phyloP scores from a whole-genome alignment of 2,329 filamentous ascomycete species.

The Fusarium foetens region DNA sequence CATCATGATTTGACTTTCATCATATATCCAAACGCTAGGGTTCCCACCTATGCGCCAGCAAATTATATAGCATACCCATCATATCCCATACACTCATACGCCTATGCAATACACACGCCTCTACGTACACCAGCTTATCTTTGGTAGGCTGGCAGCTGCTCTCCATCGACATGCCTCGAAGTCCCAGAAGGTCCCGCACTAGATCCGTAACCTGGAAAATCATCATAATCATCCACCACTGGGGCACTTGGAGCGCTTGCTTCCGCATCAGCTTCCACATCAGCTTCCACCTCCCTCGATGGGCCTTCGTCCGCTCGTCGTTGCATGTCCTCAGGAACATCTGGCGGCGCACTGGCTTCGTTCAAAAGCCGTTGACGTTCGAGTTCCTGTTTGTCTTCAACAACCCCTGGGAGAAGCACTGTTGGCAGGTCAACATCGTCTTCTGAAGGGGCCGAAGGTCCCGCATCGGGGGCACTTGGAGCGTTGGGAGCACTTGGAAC shows the following conservation, averaged over 20 bases:
- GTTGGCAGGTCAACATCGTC: constrained; percentile 52
- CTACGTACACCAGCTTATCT: constrained; percentile 43
- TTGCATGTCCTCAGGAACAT: constrained; percentile 65
- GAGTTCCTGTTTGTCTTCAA: constrained; percentile 83
- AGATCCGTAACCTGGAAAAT: constrained; percentile 52
- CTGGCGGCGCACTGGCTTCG: constrained; percentile 71
- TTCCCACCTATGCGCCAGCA: constrained; percentile 8
- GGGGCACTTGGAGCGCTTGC: constrained; percentile 72
- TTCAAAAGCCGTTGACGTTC: constrained; percentile 72
- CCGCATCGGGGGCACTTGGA: constrained; percentile 27
- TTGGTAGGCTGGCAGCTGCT: constrained; percentile 55
- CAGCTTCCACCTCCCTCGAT: constrained; percentile 39
- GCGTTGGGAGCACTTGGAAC: constrained; percentile 15
- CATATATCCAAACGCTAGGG: constrained; percentile 32
- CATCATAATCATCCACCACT: constrained; percentile 64
- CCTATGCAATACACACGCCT: constrained; percentile 20
- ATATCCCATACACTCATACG: constrained; percentile 18
- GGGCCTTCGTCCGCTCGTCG: constrained; percentile 46
- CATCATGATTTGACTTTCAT: constrained; percentile 27
- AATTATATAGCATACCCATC: constrained; percentile 24
- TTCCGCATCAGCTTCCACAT: constrained; percentile 45
- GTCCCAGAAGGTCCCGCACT: constrained; percentile 40
- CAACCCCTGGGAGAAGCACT: constrained; percentile 46
- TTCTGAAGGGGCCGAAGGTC: constrained; percentile 58
- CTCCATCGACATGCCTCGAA: constrained; percentile 34